Conservation (phyloP, 495 filamentous ascomycete genomes). For the Annulohypoxylon nitens region DNA sequence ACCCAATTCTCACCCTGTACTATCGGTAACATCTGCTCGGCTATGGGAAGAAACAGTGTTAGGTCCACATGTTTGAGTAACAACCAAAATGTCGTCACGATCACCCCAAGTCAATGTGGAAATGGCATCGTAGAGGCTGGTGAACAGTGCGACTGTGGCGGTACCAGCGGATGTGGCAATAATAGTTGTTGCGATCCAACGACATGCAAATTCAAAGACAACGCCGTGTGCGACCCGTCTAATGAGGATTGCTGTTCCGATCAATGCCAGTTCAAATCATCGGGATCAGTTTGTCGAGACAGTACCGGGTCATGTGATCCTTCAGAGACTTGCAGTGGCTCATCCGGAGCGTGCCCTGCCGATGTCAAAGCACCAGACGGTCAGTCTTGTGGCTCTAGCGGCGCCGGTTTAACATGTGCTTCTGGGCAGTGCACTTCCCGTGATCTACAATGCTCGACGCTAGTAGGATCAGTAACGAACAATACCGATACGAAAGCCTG, state of each 20-base stretch:
- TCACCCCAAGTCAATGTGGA: slow-evolving; percentile 87
- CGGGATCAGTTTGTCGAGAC: slow-evolving; percentile 79
- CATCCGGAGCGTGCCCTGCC: slow-evolving; percentile 75
- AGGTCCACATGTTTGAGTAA: slow-evolving; percentile 80
- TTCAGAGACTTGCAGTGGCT: slow-evolving; percentile 84
- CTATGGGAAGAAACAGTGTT: slow-evolving; percentile 82
- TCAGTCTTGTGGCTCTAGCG: slow-evolving; percentile 69
- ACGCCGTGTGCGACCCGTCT: slow-evolving; percentile 85
- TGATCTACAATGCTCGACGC: slow-evolving; percentile 86
- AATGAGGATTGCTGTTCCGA: slow-evolving; percentile 90
- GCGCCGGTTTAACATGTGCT: slow-evolving; percentile 77
- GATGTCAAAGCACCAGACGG: slow-evolving; percentile 81
- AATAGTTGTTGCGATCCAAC: slow-evolving; percentile 87
- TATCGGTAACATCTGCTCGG: slow-evolving; percentile 96
- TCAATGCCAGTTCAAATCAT: slow-evolving; percentile 77
- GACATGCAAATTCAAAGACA: slow-evolving; percentile 87
- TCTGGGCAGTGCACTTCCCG: slow-evolving; percentile 96
- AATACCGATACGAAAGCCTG: slow-evolving; percentile 88
- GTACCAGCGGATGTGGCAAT: slow-evolving; percentile 72
- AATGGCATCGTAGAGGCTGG: slow-evolving; percentile 96
- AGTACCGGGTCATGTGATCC: slow-evolving; percentile 86
- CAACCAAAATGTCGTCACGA: slow-evolving; percentile 87
- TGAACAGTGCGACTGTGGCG: slow-evolving; percentile 97
- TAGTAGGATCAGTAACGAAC: slow-evolving; percentile 82
- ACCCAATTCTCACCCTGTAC: slow-evolving; percentile 86